Evolutionary conservation across 1,284 basidiomycete genomes (phyloP), one percentile per base, ranked within the genome.

Genomic region (Mycena citricolor): DNA sequence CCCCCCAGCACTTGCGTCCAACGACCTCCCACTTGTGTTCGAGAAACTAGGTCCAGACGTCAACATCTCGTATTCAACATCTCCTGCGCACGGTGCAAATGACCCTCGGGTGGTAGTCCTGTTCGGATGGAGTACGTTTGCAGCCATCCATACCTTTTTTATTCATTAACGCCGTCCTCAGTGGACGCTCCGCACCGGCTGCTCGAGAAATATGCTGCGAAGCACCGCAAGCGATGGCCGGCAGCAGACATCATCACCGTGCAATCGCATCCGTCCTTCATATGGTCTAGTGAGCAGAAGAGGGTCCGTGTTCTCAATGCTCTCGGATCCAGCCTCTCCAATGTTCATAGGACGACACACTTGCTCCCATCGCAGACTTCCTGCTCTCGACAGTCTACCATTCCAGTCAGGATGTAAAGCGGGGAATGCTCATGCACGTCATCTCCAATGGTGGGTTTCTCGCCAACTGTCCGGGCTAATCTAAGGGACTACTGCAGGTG

Each of bases 41-140:
- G 32, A 29, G 6, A 22, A 39, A 33, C 32, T 45, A 26, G 30
- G 43, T 10, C 29, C 16, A 34, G 43, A 39, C 37, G 6, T 45
- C 5, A n/a, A 33, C 32, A 45, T 45, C 6, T 25, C 43, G 6
- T 39, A 39, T 17, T 36, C 36, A 25, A 45, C 10, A 17, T 19
- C 28, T 17, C 17, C 25, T 19, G 12, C 22, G 8, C 13, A 25
- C 26, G n/a, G 26, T 10, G 26, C n/a, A 29, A 29, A 10, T 28
- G 11, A 39, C 26, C 10, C 10, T 22, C 35, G 43, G 31, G 31
- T 45, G 4, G 29, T 45, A 32, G 17, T 45, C n/a, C 20, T 45
- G 6, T 39, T 45, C 19, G 43, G 43, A 28, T 45, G 36, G 35
- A 45, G 42, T 43, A 14, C n/a, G 42, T 37, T 16, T 14, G 6